A percentile compares a stretch with the other conserved stretches of the same genome.
Evolutionary conservation across 345 rosid genomes (phyloP).

Genomic region (Populus simonii): DNA sequence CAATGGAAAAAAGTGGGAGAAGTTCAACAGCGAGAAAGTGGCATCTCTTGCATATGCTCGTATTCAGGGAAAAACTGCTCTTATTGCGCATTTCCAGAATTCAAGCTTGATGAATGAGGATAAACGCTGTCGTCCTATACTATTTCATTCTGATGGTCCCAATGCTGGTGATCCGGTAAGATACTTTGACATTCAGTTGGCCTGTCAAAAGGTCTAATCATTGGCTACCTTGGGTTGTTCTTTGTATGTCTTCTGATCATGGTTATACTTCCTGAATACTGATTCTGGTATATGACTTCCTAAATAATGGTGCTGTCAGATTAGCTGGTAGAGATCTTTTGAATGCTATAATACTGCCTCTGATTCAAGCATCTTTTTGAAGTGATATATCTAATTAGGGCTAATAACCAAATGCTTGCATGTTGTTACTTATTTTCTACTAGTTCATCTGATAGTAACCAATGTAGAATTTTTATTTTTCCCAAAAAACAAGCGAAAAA

Average conservation of each 20-base stretch:
- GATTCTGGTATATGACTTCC: background rate
- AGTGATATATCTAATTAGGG: background rate
- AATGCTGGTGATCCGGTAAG: slow-evolving; percentile 84
- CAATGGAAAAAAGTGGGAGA: slow-evolving; percentile 89
- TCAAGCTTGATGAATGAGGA: slow-evolving; percentile 94
- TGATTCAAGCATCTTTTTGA: background rate
- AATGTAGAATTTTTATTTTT: background rate
- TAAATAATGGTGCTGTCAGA: background rate
- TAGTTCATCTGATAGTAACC: slow-evolving; percentile 3
- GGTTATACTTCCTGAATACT: background rate
- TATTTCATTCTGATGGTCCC: slow-evolving; percentile 83
- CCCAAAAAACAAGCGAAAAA: background rate
- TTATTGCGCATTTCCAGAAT: slow-evolving; percentile 88
- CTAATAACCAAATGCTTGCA: background rate
- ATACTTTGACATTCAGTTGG: background rate
- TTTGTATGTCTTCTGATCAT: background rate
- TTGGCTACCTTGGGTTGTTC: background rate
- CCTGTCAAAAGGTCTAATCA: background rate
- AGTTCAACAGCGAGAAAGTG: slow-evolving; percentile 86
- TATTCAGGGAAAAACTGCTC: slow-evolving; percentile 84
- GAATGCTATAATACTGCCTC: background rate
- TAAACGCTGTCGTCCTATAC: slow-evolving; percentile 87
- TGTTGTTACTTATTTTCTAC: background rate
- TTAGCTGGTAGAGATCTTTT: background rate
- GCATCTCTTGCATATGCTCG: slow-evolving; percentile 86